Percentiles rank a stretch among this genome's conserved stretches.
phyloP scores from a whole-genome alignment of 2,329 filamentous ascomycete genomes.

The Penicillium expansum region DNA sequence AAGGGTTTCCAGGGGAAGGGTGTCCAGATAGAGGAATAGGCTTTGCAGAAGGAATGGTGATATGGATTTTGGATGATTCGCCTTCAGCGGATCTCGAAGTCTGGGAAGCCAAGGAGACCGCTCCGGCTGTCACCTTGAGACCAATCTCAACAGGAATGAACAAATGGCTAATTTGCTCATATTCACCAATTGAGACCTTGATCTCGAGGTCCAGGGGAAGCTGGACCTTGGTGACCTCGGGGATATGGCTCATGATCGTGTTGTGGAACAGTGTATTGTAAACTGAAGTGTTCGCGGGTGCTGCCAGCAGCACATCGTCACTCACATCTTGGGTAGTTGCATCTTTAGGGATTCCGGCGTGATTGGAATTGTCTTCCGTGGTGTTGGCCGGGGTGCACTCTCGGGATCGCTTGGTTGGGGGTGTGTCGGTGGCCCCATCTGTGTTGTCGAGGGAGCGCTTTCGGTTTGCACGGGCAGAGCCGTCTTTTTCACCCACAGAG shows the following conservation, averaged over 20 bases:
- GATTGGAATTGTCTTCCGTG: conserved; percentile 12
- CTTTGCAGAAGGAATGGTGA: not conserved
- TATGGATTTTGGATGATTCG: not conserved
- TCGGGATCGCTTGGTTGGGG: conserved; percentile 44
- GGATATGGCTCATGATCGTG: not conserved
- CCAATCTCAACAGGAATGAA: not conserved
- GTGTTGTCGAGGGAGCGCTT: conserved; percentile 36
- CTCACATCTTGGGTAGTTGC: not conserved
- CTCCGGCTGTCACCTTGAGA: not conserved
- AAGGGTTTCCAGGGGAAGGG: not conserved
- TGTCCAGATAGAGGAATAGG: not conserved
- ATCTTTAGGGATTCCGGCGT: not conserved
- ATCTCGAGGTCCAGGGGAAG: not conserved
- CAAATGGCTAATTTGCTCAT: not conserved
- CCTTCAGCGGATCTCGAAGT: not conserved
- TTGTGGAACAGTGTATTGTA: not conserved
- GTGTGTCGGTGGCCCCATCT: conserved; percentile 29
- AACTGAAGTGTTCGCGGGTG: not conserved
- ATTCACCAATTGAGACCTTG: not conserved
- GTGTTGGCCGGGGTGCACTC: conserved; percentile 34
- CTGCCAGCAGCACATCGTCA: not conserved
- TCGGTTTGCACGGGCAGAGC: conserved; percentile 18
- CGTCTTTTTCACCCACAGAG: conserved; percentile 18
- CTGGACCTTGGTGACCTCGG: not conserved
- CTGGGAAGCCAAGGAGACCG: not conserved